Conservation (phyloP, 805 yeast genomes). For the Cephaloascus albidus region DNA sequence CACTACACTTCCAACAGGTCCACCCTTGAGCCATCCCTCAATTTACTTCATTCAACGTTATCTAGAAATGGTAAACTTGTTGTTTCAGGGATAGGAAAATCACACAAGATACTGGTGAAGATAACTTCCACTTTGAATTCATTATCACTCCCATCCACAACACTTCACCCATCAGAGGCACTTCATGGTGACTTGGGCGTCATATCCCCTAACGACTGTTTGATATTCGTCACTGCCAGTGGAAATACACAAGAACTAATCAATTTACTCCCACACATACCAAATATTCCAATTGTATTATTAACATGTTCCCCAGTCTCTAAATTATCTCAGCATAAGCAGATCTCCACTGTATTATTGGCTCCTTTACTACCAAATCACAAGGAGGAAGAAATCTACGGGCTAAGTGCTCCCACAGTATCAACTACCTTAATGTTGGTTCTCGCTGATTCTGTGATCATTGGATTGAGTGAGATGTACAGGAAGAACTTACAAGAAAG, state of each 20-base stretch:
- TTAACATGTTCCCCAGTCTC: conserved; percentile 58
- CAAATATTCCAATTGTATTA: conserved; percentile 42
- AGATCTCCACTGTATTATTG: conserved; percentile 41
- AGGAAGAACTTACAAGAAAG: conserved; percentile 47
- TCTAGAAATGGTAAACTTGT: conserved; percentile 57
- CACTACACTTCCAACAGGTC: too few species aligned
- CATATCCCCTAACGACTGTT: conserved; percentile 44
- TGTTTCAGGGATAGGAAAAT: conserved; percentile 79
- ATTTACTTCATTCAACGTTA: not conserved
- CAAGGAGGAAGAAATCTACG: conserved; percentile 58
- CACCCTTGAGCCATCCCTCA: too few species aligned
- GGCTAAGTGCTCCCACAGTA: conserved; percentile 82
- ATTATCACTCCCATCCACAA: conserved; percentile 56
- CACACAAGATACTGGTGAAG: conserved; percentile 70
- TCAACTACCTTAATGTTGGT: conserved; percentile 72
- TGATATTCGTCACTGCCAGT: conserved; percentile 66
- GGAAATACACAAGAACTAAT: conserved; percentile 78
- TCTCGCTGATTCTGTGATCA: conserved; percentile 68
- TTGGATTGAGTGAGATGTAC: conserved; percentile 63
- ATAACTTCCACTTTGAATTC: conserved; percentile 79
- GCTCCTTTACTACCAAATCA: conserved; percentile 53
- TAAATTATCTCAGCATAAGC: conserved; percentile 39
- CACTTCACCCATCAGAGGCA: conserved; percentile 80
- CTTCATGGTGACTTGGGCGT: conserved; percentile 85
- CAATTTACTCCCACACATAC: conserved; percentile 45